Conservation (phyloP, 148 eudicot species). For the Talinum fruticosum region DNA sequence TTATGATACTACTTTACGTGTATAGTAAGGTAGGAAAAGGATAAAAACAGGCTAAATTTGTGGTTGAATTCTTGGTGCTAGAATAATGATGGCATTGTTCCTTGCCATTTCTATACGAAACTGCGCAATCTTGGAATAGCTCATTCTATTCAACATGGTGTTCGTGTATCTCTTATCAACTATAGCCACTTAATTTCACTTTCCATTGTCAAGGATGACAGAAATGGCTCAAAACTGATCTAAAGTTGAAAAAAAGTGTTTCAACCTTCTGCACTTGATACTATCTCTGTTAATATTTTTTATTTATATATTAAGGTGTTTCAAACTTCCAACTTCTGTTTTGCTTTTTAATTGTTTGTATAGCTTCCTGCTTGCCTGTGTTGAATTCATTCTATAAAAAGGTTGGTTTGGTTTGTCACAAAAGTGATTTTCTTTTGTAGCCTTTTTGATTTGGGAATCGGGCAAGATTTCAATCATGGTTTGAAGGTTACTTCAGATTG, state of each 20-base stretch:
- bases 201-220: neutral
- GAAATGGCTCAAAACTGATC: neutral
- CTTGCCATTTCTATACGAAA: neutral
- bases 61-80: neutral
- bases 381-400: neutral
- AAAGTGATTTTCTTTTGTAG: conserved; percentile 35
- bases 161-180: neutral
- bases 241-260: neutral
- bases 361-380: neutral
- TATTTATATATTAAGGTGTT: neutral
- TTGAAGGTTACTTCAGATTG: conserved; percentile 34
- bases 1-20: neutral
- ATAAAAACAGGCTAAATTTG: neutral
- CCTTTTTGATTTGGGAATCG: conserved; percentile 49
- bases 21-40: neutral
- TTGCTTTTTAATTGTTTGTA: conserved; percentile 5
- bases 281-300: neutral
- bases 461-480: conserved; percentile 33
- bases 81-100: neutral
- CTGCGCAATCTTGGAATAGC: neutral
- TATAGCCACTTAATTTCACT: neutral
- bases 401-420: neutral
- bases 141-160: neutral
- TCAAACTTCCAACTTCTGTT: neutral
- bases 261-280: neutral